Evolutionary conservation across 106 monocot species (phyloP).

Genomic region (Dendrobium huoshanense): DNA sequence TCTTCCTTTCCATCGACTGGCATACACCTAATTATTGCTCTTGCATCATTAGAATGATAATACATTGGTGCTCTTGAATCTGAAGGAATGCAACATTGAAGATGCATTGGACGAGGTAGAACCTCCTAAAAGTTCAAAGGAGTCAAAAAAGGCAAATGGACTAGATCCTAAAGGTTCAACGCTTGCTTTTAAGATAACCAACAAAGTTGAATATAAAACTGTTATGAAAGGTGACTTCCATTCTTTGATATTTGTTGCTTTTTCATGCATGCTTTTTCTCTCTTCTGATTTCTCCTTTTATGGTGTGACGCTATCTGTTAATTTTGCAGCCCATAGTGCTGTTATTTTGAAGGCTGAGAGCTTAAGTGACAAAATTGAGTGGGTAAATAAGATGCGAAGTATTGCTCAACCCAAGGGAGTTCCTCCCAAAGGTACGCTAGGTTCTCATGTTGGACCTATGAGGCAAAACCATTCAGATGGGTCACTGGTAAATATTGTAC

Average conservation of each 20-base stretch:
- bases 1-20: not conserved
- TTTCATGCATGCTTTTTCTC: not conserved
- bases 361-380: constrained; percentile 79
- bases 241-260: not conserved
- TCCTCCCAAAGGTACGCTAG: constrained; percentile 30
- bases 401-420: constrained; percentile 45
- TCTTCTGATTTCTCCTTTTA: not conserved
- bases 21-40: not conserved
- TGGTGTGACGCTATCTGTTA: constrained; percentile 3
- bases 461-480: constrained; percentile 93
- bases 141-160: constrained; percentile 55
- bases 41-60: not conserved
- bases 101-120: constrained; percentile 63
- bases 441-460: constrained; percentile 50
- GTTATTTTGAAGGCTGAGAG: constrained; percentile 90
- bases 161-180: constrained; percentile 43
- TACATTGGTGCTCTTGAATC: not conserved
- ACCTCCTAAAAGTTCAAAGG: constrained; percentile 48
- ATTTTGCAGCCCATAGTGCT: constrained; percentile 80
- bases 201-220: constrained; percentile 65
- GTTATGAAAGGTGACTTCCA: constrained; percentile 51
- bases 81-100: constrained; percentile 69
- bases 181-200: constrained; percentile 65
- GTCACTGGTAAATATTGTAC: constrained; percentile 57
- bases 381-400: constrained; percentile 73